Percentiles rank a stretch among this genome's conserved stretches.
Evolutionary conservation across 495 filamentous ascomycete genomes (phyloP).

Genomic region (Baudoinia panamericana): DNA sequence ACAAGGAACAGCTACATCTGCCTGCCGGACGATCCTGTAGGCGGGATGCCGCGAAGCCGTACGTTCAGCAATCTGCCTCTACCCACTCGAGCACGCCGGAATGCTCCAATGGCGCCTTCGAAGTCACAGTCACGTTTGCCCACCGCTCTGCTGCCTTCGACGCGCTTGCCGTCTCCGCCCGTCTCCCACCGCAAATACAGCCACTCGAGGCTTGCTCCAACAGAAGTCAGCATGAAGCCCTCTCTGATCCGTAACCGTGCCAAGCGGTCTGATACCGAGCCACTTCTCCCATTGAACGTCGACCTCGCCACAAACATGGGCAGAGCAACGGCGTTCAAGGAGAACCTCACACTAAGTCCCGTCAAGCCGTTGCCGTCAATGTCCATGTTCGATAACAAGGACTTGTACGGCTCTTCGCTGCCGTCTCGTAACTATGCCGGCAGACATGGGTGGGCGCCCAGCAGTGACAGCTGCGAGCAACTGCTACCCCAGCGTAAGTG

Average conservation of each 20-base stretch:
- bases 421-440: not conserved
- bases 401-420: not conserved
- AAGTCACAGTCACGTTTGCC: slow-evolving; percentile 14
- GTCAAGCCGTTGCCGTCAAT: slow-evolving; percentile 13
- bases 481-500: not conserved
- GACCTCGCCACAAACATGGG: slow-evolving; percentile 1
- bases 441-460: slow-evolving; percentile 2
- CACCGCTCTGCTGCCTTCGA: slow-evolving; percentile 9
- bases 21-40: slow-evolving; percentile 17
- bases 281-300: slow-evolving; percentile 8
- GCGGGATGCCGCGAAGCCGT: slow-evolving; percentile 19
- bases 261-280: slow-evolving; percentile 19
- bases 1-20: slow-evolving; percentile 16
- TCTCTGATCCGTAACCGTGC: slow-evolving; percentile 8
- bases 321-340: slow-evolving; percentile 19
- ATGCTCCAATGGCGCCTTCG: slow-evolving; percentile 4
- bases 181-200: slow-evolving; percentile 14
- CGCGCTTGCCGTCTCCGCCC: slow-evolving; percentile 16
- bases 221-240: not conserved
- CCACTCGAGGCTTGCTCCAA: not conserved
- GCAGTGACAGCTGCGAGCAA: slow-evolving; percentile 1
- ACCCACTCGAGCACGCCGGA: slow-evolving; percentile 10
- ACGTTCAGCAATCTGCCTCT: slow-evolving; percentile 23
- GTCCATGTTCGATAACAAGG: not conserved
- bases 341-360: slow-evolving; percentile 18